Base-by-base conservation (phyloP, 495 filamentous ascomycete genomes). In the Daldinia bambusicola region DNA sequence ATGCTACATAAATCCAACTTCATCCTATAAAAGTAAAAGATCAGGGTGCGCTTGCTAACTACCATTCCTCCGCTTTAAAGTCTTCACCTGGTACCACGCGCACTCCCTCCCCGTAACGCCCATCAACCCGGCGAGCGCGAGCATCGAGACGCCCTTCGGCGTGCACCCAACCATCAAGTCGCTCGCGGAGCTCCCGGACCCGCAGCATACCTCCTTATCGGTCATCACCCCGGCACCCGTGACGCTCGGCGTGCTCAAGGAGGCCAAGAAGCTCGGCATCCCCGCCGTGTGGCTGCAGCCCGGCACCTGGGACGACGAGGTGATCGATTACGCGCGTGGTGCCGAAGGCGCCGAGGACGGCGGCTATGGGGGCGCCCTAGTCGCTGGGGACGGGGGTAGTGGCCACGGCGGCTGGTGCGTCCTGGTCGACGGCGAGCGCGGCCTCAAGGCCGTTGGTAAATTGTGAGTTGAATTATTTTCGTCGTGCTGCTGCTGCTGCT, bases 271-370 rank as follows among this genome's bases (percentile, higher is more conserved):
- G 26, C 85, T 92, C 5, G 94, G 94, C 0, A 85, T 98, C 7
- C 85, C 86, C 3, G 88, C 91, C 13, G 92, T 98, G 13, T 99
- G 94, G 91, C 79, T 99, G 63, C 95, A 99, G 79, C 95, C 95
- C 0, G 95, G 95, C 1, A 93, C 88, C 8, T 98, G 91, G 72
- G 88, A 97, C 76, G 85, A 90, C 30, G 84, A 88, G 43, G 91
- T 91, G 48, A 73, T 97, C 67, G 81, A 83, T 7, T 95, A 84
- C 79, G 93, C 93, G 20, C 80, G 80, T 76, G 70, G 84, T 85
- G 63, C 41, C 20, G 80, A 78, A 40, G 76, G 68, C 26, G 72
- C 70, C 71, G 79, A 79, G 48, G 77, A 72, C 72, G 79, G 79
- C 41, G 71, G 78, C 74, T 93, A 95, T 77, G 81, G 87, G 69